These are phyloP conservation scores for Brassica cretica DNA, from an alignment of 345 rosid genomes.

Conservation along the genomic window DNA sequence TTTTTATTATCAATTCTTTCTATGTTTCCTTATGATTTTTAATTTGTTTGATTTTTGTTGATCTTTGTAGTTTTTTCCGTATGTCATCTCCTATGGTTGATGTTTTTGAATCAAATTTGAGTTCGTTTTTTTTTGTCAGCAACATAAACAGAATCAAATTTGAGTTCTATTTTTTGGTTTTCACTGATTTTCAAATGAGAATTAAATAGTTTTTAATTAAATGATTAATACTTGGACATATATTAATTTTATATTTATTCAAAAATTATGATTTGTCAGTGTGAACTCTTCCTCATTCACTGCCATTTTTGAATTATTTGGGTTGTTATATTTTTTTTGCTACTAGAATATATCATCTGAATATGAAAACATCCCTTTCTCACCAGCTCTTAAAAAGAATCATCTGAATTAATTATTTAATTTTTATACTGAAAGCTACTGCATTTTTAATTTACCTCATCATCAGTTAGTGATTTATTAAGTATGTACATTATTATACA, in stretches of 20 bases:
- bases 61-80: neutral
- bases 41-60: neutral
- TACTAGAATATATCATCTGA: neutral
- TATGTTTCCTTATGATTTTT: neutral
- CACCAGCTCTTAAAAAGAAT: neutral
- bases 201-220: neutral
- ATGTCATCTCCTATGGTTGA: neutral
- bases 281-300: neutral
- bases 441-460: neutral
- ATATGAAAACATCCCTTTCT: neutral
- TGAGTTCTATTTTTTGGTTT: neutral
- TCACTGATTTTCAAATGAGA: neutral
- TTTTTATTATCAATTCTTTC: neutral
- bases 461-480: neutral
- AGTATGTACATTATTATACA: neutral
- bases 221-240: neutral
- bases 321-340: neutral
- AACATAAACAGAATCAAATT: neutral
- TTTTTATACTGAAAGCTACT: neutral
- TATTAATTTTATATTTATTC: neutral
- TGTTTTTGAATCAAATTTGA: neutral
- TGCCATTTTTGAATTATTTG: neutral
- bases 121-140: neutral
- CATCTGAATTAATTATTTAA: neutral
- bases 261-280: neutral